Conservation (phyloP, 1,284 basidiomycete species). For the Naganishia cerealis region DNA sequence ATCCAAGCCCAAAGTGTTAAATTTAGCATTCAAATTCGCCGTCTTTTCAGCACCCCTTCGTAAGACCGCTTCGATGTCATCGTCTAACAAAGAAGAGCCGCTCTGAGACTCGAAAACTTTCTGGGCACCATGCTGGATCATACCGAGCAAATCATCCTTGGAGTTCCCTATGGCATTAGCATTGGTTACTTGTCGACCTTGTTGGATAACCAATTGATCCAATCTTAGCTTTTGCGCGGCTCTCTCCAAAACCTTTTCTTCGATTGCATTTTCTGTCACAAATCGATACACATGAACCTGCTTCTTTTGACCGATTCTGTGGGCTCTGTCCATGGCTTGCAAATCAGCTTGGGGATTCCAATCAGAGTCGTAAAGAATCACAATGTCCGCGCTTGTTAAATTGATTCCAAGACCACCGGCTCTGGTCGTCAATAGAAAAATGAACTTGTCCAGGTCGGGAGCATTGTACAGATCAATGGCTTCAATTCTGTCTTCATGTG, state of each 20-base stretch:
- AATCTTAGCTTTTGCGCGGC: conserved; percentile 94
- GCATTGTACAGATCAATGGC: conserved; percentile 99
- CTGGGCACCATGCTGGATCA: conserved; percentile 98
- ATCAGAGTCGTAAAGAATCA: conserved; percentile 94
- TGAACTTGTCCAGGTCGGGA: conserved; percentile 90
- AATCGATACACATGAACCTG: conserved; percentile 99
- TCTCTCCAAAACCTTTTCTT: conserved; percentile 94
- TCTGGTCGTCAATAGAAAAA: conserved; percentile 94
- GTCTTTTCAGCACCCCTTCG: conserved; percentile 86
- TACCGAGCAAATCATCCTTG: conserved; percentile 91
- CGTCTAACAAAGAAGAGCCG: too few relatives aligned
- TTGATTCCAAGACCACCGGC: conserved; percentile 98
- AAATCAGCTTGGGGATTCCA: conserved; percentile 99
- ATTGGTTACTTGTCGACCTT: too few relatives aligned
- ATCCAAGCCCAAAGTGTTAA: conserved; percentile 87
- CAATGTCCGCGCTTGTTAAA: conserved; percentile 89
- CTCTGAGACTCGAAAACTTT: conserved; percentile 83
- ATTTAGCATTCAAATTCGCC: conserved; percentile 83
- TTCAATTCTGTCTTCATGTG: conserved; percentile 91
- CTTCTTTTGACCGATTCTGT: conserved; percentile 97
- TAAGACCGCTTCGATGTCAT: conserved; percentile 94
- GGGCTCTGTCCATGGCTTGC: conserved; percentile 98
- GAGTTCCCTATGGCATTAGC: conserved; percentile 59
- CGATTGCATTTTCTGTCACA: conserved; percentile 85
- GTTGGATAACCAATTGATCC: conserved; percentile 97